Conservation (phyloP, 495 filamentous ascomycete genomes). For the Cenococcum geophilum region DNA sequence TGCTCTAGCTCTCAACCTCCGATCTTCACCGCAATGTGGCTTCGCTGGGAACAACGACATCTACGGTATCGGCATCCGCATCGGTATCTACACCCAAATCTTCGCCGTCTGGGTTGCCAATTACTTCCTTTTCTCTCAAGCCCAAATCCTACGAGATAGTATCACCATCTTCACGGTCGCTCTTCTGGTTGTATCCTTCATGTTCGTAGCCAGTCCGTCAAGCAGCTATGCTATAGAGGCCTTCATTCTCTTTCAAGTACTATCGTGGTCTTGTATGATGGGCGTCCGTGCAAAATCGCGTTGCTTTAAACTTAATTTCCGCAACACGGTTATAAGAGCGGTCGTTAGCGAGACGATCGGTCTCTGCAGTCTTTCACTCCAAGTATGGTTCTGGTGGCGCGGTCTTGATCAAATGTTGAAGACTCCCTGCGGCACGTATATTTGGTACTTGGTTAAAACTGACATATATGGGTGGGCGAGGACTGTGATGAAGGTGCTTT, state of each 20-base stretch:
- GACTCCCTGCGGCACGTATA: conserved; percentile 28
- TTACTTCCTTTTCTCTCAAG: conserved; percentile 30
- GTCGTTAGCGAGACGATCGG: neutral
- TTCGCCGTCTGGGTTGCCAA: conserved; percentile 32
- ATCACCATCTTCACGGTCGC: conserved; percentile 31
- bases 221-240: conserved; percentile 25
- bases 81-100: conserved; percentile 24
- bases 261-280: conserved; percentile 12
- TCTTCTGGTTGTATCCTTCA: conserved; percentile 30
- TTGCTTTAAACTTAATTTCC: conserved; percentile 15
- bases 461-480: conserved; percentile 24
- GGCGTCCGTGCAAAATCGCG: conserved; percentile 19
- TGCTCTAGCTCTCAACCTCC: neutral
- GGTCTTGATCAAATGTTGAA: conserved; percentile 22
- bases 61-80: conserved; percentile 19
- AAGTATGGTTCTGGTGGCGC: conserved; percentile 25
- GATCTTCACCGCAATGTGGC: conserved; percentile 7
- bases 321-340: neutral
- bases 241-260: conserved; percentile 31
- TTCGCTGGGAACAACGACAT: conserved; percentile 20
- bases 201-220: conserved; percentile 22
- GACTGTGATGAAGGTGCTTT: conserved; percentile 13
- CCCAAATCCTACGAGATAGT: conserved; percentile 21
- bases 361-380: neutral
- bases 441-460: conserved; percentile 10